Percentiles rank a stretch among this genome's conserved stretches.
These are phyloP conservation scores for Friedmanniomyces simplex DNA, from an alignment of 495 filamentous ascomycete species.

Conservation along the genomic window DNA sequence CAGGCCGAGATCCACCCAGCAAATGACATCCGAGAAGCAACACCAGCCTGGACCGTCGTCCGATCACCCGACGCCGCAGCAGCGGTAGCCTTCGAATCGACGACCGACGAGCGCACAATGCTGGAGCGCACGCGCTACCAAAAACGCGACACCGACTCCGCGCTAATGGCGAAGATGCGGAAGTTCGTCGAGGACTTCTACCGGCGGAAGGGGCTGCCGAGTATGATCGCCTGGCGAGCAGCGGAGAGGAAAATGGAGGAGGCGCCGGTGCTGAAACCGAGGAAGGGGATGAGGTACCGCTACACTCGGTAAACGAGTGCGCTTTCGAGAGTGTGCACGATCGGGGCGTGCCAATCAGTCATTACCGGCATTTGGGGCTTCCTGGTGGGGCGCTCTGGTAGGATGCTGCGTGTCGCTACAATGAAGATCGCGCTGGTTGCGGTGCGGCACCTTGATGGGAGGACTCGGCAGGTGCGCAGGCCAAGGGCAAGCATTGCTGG, in stretches of 20 bases:
- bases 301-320: not conserved
- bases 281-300: constrained; percentile 6
- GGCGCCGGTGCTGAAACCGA: constrained; percentile 18
- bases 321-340: not conserved
- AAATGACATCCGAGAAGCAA: constrained; percentile 4
- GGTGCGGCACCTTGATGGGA: not conserved
- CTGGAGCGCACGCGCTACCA: not conserved
- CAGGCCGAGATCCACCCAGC: constrained; percentile 6
- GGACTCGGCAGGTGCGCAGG: not conserved
- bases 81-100: not conserved
- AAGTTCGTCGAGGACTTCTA: not conserved
- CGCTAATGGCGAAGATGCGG: not conserved
- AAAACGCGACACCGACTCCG: not conserved
- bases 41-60: constrained; percentile 11
- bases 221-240: not conserved
- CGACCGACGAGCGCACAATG: constrained; percentile 20
- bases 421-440: not conserved
- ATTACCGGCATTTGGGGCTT: not conserved
- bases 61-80: not conserved
- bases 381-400: not conserved
- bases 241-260: constrained; percentile 3
- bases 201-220: not conserved
- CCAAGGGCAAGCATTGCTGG: not conserved
- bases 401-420: not conserved
- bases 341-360: not conserved